Evolutionary conservation across 2,329 filamentous ascomycete genomes (phyloP), one percentile per base, ranked within the genome.

Genomic region (Amauroascus verrucosus): DNA sequence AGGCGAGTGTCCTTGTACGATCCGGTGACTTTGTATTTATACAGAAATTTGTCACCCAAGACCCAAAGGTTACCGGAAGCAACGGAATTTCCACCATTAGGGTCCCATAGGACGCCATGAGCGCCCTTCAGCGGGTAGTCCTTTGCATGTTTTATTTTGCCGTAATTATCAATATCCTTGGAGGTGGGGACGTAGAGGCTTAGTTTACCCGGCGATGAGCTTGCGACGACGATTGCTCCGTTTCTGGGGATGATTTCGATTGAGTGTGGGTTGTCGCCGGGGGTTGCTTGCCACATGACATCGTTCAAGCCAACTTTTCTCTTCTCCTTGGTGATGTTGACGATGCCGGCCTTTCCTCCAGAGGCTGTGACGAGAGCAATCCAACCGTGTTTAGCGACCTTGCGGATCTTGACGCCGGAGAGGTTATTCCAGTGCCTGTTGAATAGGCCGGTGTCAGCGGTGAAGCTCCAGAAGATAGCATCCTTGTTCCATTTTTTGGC

Each of bases 311-410:
- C 35, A 35, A 48, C 59, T 65, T 79, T 73, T 3, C 71, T 66
- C 56, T 78, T 77, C 32, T 64, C 63, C 59, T 70, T 68, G 11
- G 77, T 77, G 16, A 77, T 66, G 45, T 72, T 67, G 40, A 76
- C 67, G 18, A 80, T 69, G 48, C 74, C 71, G 48, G 56, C 58
- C 35, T 58, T 60, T 5, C 58, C 58, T 11, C 54, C 56, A 1
- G 57, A 60, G n/a, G 58, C 56, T 2, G 57, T 48, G 16, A 60
- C 58, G 11, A 60, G 57, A 4, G 57, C 58, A 22, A 60, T 57
- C 46, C 49, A 51, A 13, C 57, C 57, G 20, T 48, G 57, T 30
- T 54, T 51, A 2, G 53, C 57, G 5, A 56, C 57, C 44, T 57
- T 59, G 50, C 58, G 58, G 53, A 60, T 54, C 50, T 56, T 56